These are phyloP conservation scores for Candida dajiaensis DNA, from an alignment of 805 yeast species.

Conservation along the genomic window DNA sequence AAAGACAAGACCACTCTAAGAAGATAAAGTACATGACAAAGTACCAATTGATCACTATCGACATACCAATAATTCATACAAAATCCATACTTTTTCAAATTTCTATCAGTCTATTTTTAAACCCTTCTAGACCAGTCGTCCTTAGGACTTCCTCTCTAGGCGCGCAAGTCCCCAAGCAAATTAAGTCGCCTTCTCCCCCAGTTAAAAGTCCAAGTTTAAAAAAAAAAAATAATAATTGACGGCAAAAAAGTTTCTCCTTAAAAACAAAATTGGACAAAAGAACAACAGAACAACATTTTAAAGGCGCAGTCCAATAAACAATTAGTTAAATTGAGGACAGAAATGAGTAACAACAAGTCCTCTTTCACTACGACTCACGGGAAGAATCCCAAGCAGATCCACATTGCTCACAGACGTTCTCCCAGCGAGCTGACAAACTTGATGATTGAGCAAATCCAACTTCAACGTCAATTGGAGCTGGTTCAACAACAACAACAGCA, in stretches of 20 bases:
- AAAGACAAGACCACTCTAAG: no score
- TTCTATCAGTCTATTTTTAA: background rate
- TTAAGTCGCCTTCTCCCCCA: no score
- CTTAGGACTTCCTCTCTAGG: no score
- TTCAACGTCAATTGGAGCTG: constrained; percentile 87
- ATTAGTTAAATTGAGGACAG: no score
- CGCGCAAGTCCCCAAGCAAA: no score
- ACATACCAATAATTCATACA: no score
- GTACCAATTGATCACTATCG: no score
- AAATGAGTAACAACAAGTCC: constrained; percentile 9
- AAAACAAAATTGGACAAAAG: background rate
- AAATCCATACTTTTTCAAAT: no score
- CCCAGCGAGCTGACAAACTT: constrained; percentile 92
- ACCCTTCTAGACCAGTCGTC: background rate
- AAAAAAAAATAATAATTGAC: background rate
- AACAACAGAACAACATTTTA: no score
- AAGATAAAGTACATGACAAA: no score
- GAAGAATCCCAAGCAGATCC: constrained; percentile 55
- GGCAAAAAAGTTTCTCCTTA: background rate
- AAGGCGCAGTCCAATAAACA: no score
- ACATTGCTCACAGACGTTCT: constrained; percentile 94
- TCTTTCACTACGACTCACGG: constrained; percentile 31
- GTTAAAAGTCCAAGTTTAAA: no score
- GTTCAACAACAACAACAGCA: constrained; percentile 93
- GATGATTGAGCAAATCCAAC: constrained; percentile 82